Percentiles rank a stretch among this genome's conserved stretches.
These are phyloP conservation scores for Triticum monococcum DNA, from an alignment of 176 grass and related monocot species.

Conservation along the genomic window DNA sequence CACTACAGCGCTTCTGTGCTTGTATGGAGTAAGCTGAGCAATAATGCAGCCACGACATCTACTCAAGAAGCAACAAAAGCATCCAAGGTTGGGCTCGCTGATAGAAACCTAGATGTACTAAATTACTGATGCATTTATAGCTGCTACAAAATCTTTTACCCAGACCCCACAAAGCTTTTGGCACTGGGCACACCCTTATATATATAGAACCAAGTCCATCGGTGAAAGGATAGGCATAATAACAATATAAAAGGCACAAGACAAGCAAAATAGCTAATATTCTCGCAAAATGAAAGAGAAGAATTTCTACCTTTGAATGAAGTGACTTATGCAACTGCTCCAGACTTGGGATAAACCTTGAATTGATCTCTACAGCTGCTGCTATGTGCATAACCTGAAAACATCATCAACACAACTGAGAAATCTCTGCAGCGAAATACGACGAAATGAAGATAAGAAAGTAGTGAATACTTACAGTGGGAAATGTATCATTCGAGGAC, in stretches of 20 bases:
- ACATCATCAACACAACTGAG: slow-evolving; percentile 34
- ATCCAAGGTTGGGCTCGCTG: background rate
- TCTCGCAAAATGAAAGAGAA: slow-evolving; percentile 11
- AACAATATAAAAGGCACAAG: background rate
- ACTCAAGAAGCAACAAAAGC: background rate
- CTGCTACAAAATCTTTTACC: background rate
- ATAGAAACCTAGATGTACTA: background rate
- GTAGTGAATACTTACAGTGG: slow-evolving; percentile 71
- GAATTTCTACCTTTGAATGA: slow-evolving; percentile 67
- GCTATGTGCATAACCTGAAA: slow-evolving; percentile 99
- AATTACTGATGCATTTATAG: background rate
- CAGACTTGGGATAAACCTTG: slow-evolving; percentile 83
- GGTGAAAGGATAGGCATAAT: slow-evolving; percentile 1
- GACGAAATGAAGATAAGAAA: slow-evolving; percentile 12
- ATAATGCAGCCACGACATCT: background rate
- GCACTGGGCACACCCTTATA: background rate
- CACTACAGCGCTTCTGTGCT: background rate
- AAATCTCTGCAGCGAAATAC: background rate
- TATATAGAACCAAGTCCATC: background rate
- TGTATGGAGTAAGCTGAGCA: background rate
- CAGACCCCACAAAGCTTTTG: background rate
- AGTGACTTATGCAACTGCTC: slow-evolving; percentile 78
- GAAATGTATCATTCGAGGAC: slow-evolving; percentile 99
- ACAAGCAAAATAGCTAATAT: background rate
- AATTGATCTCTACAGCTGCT: slow-evolving; percentile 80